phyloP scores from a whole-genome alignment of 345 rosid genomes.

The Populus alba region DNA sequence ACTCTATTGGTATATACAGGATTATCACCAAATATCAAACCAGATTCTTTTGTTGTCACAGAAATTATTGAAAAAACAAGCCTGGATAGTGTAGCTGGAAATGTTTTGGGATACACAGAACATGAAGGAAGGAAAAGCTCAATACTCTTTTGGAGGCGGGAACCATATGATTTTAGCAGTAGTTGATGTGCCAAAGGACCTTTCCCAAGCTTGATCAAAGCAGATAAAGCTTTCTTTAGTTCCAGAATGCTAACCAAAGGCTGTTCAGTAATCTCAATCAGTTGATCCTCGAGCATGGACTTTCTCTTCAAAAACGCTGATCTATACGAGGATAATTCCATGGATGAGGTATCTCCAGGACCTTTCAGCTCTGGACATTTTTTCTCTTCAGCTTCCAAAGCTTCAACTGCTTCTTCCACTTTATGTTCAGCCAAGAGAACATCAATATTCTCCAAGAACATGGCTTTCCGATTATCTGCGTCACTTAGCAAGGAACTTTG shows the following conservation, averaged over 20 bases:
- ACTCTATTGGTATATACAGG: conserved; percentile 77
- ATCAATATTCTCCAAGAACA: conserved; percentile 64
- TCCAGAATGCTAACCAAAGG: conserved; percentile 53
- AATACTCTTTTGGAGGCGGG: conserved; percentile 62
- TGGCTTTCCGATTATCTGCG: conserved; percentile 31
- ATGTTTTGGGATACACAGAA: conserved; percentile 64
- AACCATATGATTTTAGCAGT: conserved; percentile 50
- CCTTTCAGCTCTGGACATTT: conserved; percentile 54
- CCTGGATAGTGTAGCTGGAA: conserved; percentile 72
- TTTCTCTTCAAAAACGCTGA: conserved; percentile 61
- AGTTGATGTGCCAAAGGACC: conserved; percentile 80
- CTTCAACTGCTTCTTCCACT: conserved; percentile 70
- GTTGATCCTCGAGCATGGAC: conserved; percentile 65
- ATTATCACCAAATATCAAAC: conserved; percentile 74
- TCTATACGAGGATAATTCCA: conserved; percentile 47
- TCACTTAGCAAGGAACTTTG: conserved; percentile 34
- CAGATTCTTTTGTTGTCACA: conserved; percentile 62
- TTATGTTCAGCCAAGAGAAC: conserved; percentile 84
- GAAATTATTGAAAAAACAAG: conserved; percentile 76
- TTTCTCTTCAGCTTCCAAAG: conserved; percentile 69
- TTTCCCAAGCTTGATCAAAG: conserved; percentile 76
- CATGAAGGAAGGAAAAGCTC: conserved; percentile 70
- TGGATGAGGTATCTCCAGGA: conserved; percentile 44
- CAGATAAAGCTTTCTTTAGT: conserved; percentile 53
- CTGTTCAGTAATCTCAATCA: conserved; percentile 60